Evolutionary conservation across 2,329 filamentous ascomycete species (phyloP), one percentile per base, ranked within the genome.

Genomic region (Aspergillus candidus): DNA sequence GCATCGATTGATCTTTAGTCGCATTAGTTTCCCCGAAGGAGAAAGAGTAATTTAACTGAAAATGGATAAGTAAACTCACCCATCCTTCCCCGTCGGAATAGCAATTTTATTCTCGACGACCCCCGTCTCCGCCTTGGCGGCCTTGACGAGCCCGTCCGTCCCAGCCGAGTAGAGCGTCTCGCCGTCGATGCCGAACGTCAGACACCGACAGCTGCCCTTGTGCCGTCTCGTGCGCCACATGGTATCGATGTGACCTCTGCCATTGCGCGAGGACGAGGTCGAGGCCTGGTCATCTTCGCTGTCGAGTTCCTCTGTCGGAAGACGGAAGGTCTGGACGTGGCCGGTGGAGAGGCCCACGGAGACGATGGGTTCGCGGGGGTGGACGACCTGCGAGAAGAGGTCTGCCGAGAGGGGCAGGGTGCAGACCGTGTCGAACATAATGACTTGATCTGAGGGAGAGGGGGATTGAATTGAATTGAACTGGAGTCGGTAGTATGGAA

Each of bases 401-500:
- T 97, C 93, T 45, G 86, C 79, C 46, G 80, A 79, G 37, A 97
- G 80, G 51, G 90, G 89, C 36, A 97, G 80, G 18, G 86, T 88
- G 75, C 91, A 96, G 53, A 94, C 78, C 53, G 88, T 94, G 67
- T 96, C 89, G 62, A 94, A 88, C 88, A 94, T 94, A 59, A 51
- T 56, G 41, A 11, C 43, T 6, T 29, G 22, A 32, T 35, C 7
- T 27, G 18, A 18, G 18, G 18, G 14, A 35, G 35, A 37, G 35
- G 31, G 11, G 36, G 40, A 11, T 14, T n/a, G 22, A 15, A 8
- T 10, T 34, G 32, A 18, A 31, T 11, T 32, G 22, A 44, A 35
- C 32, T 40, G 32, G 31, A 22, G 31, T 35, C 18, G 18, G 18
- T 18, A 18, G 30, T 38, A 37, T 32, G 15, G 13, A 17, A 33